Percentiles rank a stretch among this genome's conserved stretches.
Conservation (phyloP, 495 filamentous ascomycete genomes). For the Tuber calosporum region DNA sequence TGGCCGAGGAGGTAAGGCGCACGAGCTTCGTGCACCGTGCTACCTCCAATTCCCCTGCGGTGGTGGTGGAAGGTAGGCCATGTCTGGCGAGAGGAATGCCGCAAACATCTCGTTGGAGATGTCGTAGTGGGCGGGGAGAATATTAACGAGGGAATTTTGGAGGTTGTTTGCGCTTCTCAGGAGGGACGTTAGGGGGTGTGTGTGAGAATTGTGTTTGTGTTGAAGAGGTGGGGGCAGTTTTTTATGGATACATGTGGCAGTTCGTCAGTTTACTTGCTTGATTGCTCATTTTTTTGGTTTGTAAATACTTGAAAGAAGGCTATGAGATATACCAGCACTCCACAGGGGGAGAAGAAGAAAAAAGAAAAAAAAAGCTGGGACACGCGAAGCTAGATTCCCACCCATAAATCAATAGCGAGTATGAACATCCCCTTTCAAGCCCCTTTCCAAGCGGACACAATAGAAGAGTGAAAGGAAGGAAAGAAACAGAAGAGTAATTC, state of each 20-base stretch:
- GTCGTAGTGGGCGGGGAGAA: slow-evolving; percentile 64
- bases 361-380: too few species aligned
- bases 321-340: slow-evolving; percentile 47
- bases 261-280: slow-evolving; percentile 11
- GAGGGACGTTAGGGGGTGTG: slow-evolving; percentile 48
- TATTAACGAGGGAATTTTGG: slow-evolving; percentile 57
- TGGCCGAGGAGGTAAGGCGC: slow-evolving; percentile 54
- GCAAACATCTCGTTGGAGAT: slow-evolving; percentile 68
- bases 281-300: slow-evolving; percentile 2
- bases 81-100: slow-evolving; percentile 62
- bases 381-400: slow-evolving; percentile 3
- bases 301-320: slow-evolving; percentile 55
- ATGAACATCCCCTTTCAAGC: not conserved
- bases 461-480: too few species aligned
- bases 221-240: slow-evolving; percentile 53
- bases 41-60: slow-evolving; percentile 47
- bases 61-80: slow-evolving; percentile 55
- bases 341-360: too few species aligned
- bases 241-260: slow-evolving; percentile 54
- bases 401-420: slow-evolving; percentile 10
- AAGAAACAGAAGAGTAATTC: too few species aligned
- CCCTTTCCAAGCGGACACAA: too few species aligned
- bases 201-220: slow-evolving; percentile 52
- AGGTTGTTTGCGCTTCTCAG: slow-evolving; percentile 58
- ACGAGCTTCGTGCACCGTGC: slow-evolving; percentile 61